These are phyloP conservation scores for Adansonia madagascariensis DNA, from an alignment of 441 rosid species.

Conservation along the genomic window DNA sequence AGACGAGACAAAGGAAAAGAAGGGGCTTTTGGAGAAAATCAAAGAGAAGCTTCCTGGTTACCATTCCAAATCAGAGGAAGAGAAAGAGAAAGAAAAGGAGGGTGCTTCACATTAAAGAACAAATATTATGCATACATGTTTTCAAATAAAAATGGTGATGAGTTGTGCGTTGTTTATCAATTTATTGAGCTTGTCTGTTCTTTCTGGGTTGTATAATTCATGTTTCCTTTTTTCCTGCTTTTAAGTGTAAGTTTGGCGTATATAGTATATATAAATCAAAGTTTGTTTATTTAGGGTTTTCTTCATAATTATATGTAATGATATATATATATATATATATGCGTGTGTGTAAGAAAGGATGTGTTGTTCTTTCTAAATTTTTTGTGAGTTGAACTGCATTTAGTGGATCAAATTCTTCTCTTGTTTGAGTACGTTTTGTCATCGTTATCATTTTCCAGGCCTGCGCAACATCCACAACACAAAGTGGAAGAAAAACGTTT, in stretches of 20 bases:
- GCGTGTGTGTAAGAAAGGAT: not conserved
- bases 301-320: too few species aligned
- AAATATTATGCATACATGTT: not conserved
- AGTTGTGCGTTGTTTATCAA: not conserved
- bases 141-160: not conserved
- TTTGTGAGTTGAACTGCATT: not conserved
- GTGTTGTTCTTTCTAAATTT: not conserved
- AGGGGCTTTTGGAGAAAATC: constrained; percentile 68
- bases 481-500: too few species aligned
- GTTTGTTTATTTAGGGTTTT: not conserved
- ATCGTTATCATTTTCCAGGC: not conserved
- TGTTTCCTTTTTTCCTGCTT: not conserved
- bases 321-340: not conserved
- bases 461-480: not conserved
- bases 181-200: not conserved
- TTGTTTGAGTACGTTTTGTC: not conserved
- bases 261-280: not conserved
- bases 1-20: constrained; percentile 44
- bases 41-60: constrained; percentile 61
- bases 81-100: not conserved
- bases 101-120: not conserved
- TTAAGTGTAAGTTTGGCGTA: not conserved
- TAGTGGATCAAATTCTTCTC: not conserved
- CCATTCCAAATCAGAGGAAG: constrained; percentile 46
- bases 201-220: not conserved